Percentiles rank a stretch among this genome's conserved stretches.
These are phyloP conservation scores for Sporothrix inflata DNA, from an alignment of 2,329 filamentous ascomycete genomes.

Conservation along the genomic window DNA sequence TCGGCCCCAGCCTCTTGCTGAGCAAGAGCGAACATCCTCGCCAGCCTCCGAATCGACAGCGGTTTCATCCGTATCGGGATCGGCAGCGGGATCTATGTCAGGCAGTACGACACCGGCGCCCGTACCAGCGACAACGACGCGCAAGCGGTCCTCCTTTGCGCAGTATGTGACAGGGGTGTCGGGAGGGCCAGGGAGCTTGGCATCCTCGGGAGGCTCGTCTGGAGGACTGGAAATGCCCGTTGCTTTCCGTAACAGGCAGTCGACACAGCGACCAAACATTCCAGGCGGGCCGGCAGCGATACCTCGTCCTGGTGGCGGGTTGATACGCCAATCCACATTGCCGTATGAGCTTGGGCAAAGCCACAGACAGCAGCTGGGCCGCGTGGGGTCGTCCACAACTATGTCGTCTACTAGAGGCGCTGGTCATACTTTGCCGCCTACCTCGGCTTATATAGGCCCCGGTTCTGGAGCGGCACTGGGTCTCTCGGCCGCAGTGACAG, in stretches of 20 bases:
- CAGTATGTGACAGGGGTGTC: background rate
- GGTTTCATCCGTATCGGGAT: constrained; percentile 12
- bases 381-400: background rate
- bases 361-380: background rate
- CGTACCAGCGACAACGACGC: background rate
- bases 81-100: background rate
- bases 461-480: background rate
- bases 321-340: constrained; percentile 24
- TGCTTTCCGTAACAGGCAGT: background rate
- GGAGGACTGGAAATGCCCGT: constrained; percentile 27
- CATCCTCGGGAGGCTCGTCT: constrained; percentile 23
- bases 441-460: background rate
- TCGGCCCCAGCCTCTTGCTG: constrained; percentile 24
- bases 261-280: background rate
- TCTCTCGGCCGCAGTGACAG: background rate
- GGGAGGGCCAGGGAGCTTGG: constrained; percentile 13
- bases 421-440: background rate
- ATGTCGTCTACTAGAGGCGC: background rate
- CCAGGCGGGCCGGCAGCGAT: background rate
- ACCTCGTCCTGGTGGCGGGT: constrained; percentile 4
- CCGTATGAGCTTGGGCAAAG: constrained; percentile 3
- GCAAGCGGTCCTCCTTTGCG: background rate
- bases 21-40: constrained; percentile 25
- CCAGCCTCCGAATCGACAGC: constrained; percentile 24
- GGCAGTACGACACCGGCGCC: background rate